phyloP scores from a whole-genome alignment of 257 asterid species.

The Gentiana straminea region DNA sequence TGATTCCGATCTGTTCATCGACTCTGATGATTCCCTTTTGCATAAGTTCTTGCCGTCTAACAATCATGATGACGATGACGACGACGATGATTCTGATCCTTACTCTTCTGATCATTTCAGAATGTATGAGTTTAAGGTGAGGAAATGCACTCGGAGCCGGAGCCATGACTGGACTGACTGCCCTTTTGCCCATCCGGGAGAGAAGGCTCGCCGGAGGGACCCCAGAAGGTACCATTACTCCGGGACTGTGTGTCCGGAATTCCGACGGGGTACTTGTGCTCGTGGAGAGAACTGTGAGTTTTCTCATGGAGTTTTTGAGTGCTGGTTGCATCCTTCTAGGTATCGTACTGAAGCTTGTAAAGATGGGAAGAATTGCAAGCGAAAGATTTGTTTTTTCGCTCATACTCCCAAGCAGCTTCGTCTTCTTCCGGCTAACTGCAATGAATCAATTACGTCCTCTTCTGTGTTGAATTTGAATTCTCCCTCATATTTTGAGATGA shows the following conservation, averaged over 20 bases:
- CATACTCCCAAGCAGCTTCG: conserved; percentile 81
- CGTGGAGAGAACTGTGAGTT: conserved; percentile 72
- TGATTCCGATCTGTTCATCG: conserved; percentile 20
- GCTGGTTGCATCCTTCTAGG: conserved; percentile 90
- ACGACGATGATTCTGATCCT: conserved; percentile 43
- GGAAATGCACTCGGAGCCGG: conserved; percentile 82
- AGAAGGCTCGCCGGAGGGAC: conserved; percentile 88
- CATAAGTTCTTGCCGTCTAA: conserved; percentile 69
- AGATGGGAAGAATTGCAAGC: conserved; percentile 84
- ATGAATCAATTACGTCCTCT: conserved; percentile 3
- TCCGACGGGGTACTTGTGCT: conserved; percentile 61
- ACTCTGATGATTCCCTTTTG: conserved; percentile 36
- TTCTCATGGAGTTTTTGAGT: conserved; percentile 91
- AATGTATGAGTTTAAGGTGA: conserved; percentile 82
- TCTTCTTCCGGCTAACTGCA: conserved; percentile 36
- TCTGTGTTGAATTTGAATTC: conserved; percentile 5
- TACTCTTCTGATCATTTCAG: conserved; percentile 84
- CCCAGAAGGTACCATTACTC: conserved; percentile 69
- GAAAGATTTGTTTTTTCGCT: conserved; percentile 88
- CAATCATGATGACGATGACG: conserved; percentile 31
- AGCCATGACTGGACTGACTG: conserved; percentile 99
- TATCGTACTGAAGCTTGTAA: conserved; percentile 94
- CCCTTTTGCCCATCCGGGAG: conserved; percentile 96
- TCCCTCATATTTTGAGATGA: conserved; percentile 11
- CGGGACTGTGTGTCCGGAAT: conserved; percentile 76